Evolutionary conservation across 2,329 filamentous ascomycete species (phyloP).

Genomic region (Colletotrichum neosansevieriae): DNA sequence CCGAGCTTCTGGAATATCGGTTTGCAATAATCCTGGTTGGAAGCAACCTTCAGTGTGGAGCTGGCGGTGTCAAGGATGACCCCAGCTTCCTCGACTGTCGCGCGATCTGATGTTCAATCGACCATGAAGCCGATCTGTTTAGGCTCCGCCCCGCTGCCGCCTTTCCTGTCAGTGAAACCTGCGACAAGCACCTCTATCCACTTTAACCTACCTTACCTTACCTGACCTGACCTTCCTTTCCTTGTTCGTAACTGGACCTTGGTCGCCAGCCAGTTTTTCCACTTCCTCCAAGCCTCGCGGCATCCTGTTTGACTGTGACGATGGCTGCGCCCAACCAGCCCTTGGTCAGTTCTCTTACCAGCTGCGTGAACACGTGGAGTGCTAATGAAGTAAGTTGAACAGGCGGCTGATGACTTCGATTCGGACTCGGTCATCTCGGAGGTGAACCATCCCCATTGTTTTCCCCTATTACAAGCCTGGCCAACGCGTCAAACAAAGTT

Average conservation of each 20-base stretch:
- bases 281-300: not conserved
- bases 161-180: not conserved
- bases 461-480: not conserved
- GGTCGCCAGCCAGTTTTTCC: not conserved
- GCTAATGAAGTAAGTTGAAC: not conserved
- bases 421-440: slow-evolving; percentile 34
- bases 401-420: slow-evolving; percentile 34
- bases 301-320: not conserved
- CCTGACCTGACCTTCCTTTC: not conserved
- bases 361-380: not conserved
- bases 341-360: not conserved
- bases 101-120: slow-evolving; percentile 3
- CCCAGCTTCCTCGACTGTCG: no score
- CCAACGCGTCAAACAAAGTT: slow-evolving; percentile 19
- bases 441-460: not conserved
- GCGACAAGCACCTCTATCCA: slow-evolving; percentile 2
- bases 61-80: no score
- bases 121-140: slow-evolving; percentile 3
- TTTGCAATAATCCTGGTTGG: no score
- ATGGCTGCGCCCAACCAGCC: slow-evolving; percentile 16
- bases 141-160: slow-evolving; percentile 16
- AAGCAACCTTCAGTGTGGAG: no score
- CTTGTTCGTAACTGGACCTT: not conserved
- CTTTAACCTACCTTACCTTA: not conserved
- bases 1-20: no score